These are phyloP conservation scores for Ceratocystiopsis sp. DNA, from an alignment of 2,329 filamentous ascomycete species.

Conservation along the genomic window DNA sequence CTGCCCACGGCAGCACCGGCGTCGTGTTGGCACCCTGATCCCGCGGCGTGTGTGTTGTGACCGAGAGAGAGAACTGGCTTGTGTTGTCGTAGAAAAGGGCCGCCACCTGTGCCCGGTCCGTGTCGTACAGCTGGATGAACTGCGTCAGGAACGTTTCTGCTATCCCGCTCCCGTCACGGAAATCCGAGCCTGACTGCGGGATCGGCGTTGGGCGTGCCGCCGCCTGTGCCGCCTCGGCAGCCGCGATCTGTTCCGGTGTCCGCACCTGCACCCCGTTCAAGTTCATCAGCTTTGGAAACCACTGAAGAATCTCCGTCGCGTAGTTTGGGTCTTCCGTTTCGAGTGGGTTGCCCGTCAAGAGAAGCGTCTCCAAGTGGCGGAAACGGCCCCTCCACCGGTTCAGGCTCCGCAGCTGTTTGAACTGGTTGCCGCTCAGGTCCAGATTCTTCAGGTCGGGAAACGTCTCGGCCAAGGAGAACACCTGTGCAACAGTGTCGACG, in stretches of 20 bases:
- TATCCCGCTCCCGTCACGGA: slow-evolving; percentile 56
- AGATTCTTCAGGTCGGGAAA: slow-evolving; percentile 79
- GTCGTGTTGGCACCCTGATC: slow-evolving; percentile 18
- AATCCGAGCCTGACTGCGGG: slow-evolving; percentile 47
- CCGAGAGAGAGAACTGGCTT: slow-evolving; percentile 58
- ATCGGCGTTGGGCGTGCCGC: slow-evolving; percentile 30
- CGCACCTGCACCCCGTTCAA: slow-evolving; percentile 62
- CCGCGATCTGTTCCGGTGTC: slow-evolving; percentile 50
- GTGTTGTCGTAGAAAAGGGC: slow-evolving; percentile 56
- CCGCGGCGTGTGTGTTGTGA: slow-evolving; percentile 44
- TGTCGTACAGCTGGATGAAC: slow-evolving; percentile 61
- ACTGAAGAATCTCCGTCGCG: slow-evolving; percentile 51
- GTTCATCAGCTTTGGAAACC: slow-evolving; percentile 67
- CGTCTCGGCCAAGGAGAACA: slow-evolving; percentile 59
- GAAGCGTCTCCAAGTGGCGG: slow-evolving; percentile 60
- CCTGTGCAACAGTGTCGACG: slow-evolving; percentile 52
- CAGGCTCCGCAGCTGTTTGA: slow-evolving; percentile 50
- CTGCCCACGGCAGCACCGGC: slow-evolving; percentile 44
- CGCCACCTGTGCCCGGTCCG: slow-evolving; percentile 45
- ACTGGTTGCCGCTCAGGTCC: slow-evolving; percentile 71
- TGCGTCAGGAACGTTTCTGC: slow-evolving; percentile 59
- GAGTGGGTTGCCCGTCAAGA: slow-evolving; percentile 63
- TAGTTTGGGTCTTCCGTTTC: slow-evolving; percentile 42
- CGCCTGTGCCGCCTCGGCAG: slow-evolving; percentile 31
- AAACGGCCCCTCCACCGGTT: slow-evolving; percentile 68